Evolutionary conservation across 441 rosid species (phyloP).

Genomic region (Gossypium lobatum): DNA sequence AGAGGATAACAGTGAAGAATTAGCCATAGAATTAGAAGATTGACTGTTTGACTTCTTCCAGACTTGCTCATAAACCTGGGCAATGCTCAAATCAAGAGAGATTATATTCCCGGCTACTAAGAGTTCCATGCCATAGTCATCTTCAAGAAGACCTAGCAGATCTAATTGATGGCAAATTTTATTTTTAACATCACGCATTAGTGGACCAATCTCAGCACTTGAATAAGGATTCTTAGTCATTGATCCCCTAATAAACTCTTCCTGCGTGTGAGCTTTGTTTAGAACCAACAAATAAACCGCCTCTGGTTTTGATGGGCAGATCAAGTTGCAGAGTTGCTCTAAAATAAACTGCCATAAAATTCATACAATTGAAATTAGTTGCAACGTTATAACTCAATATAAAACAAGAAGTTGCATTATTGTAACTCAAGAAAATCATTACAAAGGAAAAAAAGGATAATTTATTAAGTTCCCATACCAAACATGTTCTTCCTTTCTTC

Average conservation of each 20-base stretch:
- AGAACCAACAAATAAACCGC: constrained; percentile 80
- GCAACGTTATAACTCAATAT: not conserved
- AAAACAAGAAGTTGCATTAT: constrained; percentile 10
- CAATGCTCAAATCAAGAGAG: constrained; percentile 96
- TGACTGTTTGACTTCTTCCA: constrained; percentile 96
- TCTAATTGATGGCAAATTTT: constrained; percentile 98
- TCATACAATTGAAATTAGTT: constrained; percentile 27
- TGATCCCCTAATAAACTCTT: constrained; percentile 98
- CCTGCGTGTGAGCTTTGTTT: constrained; percentile 98
- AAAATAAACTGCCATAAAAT: constrained; percentile 74
- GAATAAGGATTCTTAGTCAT: constrained; percentile 99
- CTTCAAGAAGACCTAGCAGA: constrained; percentile 83
- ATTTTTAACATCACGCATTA: constrained; percentile 99
- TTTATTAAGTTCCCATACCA: constrained; percentile 47
- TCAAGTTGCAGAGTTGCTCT: constrained; percentile 99
- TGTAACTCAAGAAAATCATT: not conserved
- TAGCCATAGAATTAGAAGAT: constrained; percentile 59
- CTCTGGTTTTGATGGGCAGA: constrained; percentile 98
- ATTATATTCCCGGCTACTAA: constrained; percentile 98
- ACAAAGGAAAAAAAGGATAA: not conserved
- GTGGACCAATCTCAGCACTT: constrained; percentile 97
- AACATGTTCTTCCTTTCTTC: constrained; percentile 83
- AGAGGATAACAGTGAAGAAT: constrained; percentile 64
- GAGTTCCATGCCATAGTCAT: constrained; percentile 99
- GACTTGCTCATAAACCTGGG: constrained; percentile 99